These are phyloP conservation scores for Arachnomyces sp. DNA, from an alignment of 2,329 filamentous ascomycete genomes.

Conservation along the genomic window DNA sequence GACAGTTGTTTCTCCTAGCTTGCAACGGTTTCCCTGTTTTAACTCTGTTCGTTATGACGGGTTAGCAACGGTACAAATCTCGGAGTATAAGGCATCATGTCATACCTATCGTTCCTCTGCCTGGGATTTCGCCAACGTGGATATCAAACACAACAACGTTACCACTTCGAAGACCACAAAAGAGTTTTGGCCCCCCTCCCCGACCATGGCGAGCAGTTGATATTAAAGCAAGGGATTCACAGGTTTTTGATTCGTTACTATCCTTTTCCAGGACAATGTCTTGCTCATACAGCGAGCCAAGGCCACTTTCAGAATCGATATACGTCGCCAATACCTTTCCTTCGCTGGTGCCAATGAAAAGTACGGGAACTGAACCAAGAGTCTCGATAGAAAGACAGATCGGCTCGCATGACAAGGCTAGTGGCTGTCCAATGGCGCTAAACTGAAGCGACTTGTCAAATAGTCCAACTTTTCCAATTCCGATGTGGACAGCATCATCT, in stretches of 20 bases:
- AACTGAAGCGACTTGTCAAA: constrained; percentile 15
- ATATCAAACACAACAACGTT: constrained; percentile 33
- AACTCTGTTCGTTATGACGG: constrained; percentile 21
- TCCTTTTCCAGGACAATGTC: constrained; percentile 15
- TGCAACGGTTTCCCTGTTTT: constrained; percentile 21
- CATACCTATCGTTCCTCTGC: constrained; percentile 21
- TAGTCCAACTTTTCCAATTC: constrained; percentile 18
- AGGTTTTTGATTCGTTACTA: constrained; percentile 26
- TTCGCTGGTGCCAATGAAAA: constrained; percentile 35
- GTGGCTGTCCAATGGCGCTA: constrained; percentile 15
- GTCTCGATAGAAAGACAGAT: constrained; percentile 27
- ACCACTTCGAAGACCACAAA: constrained; percentile 42
- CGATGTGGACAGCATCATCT: constrained; percentile 20
- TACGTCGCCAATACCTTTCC: constrained; percentile 25
- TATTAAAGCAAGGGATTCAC: constrained; percentile 28
- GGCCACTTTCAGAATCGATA: constrained; percentile 18
- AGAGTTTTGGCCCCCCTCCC: constrained; percentile 12
- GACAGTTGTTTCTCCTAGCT: constrained; percentile 31
- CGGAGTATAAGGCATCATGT: neutral
- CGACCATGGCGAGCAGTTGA: constrained; percentile 12
- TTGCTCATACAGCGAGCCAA: constrained; percentile 19
- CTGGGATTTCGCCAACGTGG: neutral
- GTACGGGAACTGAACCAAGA: constrained; percentile 18
- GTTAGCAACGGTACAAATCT: constrained; percentile 10
- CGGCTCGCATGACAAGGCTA: constrained; percentile 27